A percentile compares a stretch with the other conserved stretches of the same genome.
Evolutionary conservation across 257 asterid genomes (phyloP).

Genomic region (Apocynum venetum): DNA sequence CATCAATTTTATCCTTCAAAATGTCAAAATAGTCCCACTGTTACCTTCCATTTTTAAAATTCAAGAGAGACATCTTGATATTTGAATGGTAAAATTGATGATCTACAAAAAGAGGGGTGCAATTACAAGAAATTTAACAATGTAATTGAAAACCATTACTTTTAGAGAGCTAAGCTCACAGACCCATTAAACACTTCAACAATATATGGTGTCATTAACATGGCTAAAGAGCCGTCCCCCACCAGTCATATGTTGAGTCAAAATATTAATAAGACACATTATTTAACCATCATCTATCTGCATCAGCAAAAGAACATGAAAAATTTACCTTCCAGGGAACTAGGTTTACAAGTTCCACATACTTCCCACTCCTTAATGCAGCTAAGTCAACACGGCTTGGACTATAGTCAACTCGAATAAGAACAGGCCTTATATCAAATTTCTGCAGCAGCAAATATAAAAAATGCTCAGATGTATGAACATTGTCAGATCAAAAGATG

Average conservation of each 20-base stretch:
- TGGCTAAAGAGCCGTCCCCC: neutral
- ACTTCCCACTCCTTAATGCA: slow-evolving; percentile 91
- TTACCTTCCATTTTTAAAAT: too few species aligned
- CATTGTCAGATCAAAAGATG: slow-evolving; percentile 9
- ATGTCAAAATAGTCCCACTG: too few species aligned
- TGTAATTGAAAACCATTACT: too few species aligned
- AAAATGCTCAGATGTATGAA: neutral
- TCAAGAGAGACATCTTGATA: too few species aligned
- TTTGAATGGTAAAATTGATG: too few species aligned
- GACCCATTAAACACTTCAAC: neutral
- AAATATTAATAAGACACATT: neutral
- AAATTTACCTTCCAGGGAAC: slow-evolving; percentile 94
- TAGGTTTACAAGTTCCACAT: slow-evolving; percentile 92
- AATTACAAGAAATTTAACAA: too few species aligned
- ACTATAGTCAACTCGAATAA: slow-evolving; percentile 84
- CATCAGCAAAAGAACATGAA: slow-evolving; percentile 5
- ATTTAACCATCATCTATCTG: neutral
- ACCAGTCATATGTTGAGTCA: neutral
- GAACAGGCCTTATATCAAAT: slow-evolving; percentile 80
- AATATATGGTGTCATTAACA: neutral
- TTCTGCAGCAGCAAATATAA: slow-evolving; percentile 64
- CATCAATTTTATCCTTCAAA: too few species aligned
- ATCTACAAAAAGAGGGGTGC: too few species aligned
- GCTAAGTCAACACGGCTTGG: slow-evolving; percentile 90
- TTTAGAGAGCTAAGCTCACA: too few species aligned